These are phyloP conservation scores for Penicillium argentinense DNA, from an alignment of 495 filamentous ascomycete genomes.

Conservation along the genomic window DNA sequence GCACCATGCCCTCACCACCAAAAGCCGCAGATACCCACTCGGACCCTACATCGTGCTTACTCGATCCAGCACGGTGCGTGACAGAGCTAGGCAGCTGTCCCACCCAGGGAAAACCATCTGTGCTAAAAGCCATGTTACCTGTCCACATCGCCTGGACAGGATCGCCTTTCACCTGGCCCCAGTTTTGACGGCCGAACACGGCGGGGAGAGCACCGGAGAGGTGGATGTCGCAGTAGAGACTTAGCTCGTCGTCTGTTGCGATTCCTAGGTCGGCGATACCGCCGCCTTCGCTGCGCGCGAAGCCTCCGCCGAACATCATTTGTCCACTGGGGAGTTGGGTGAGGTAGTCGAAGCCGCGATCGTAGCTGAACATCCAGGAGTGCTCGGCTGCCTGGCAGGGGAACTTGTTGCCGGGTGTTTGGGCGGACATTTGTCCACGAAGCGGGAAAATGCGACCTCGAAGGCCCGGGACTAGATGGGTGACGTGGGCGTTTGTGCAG, in stretches of 20 bases:
- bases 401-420: constrained; percentile 52
- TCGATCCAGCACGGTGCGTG: constrained; percentile 30
- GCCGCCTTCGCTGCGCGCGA: constrained; percentile 42
- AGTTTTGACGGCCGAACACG: constrained; percentile 34
- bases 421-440: constrained; percentile 57
- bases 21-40: constrained; percentile 64
- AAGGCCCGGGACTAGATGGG: constrained; percentile 67
- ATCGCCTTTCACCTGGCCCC: constrained; percentile 36
- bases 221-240: constrained; percentile 32
- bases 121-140: constrained; percentile 77
- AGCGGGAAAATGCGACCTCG: constrained; percentile 73
- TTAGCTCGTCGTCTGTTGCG: constrained; percentile 31
- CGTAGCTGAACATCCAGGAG: constrained; percentile 48
- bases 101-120: constrained; percentile 73
- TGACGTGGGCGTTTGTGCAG: constrained; percentile 78
- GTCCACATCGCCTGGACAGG: constrained; percentile 68
- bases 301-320: constrained; percentile 67
- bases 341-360: constrained; percentile 76
- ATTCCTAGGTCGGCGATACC: constrained; percentile 51
- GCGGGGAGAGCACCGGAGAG: constrained; percentile 28
- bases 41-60: constrained; percentile 18
- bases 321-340: constrained; percentile 61
- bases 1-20: constrained; percentile 82
- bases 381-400: constrained; percentile 27
- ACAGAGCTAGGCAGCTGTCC: constrained; percentile 57